Evolutionary conservation across 2,329 filamentous ascomycete species (phyloP).

Genomic region (Ceratocystis papillata): DNA sequence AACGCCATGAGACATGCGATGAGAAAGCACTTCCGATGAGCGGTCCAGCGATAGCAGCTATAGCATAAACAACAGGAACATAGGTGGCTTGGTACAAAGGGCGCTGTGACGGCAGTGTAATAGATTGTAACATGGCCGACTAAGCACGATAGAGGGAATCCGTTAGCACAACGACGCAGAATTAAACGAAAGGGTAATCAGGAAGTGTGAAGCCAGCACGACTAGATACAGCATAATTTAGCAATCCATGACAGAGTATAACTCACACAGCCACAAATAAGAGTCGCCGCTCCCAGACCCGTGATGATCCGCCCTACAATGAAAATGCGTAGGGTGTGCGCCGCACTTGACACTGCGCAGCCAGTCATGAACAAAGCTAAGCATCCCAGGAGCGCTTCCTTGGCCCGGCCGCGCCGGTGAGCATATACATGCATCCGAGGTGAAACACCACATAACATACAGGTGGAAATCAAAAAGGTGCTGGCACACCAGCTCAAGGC

Average conservation of each 20-base stretch:
- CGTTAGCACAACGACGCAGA: not conserved
- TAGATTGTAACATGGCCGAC: slow-evolving; percentile 27
- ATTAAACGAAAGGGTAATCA: not conserved
- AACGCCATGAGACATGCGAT: slow-evolving; percentile 30
- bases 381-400: slow-evolving; percentile 25
- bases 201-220: not conserved
- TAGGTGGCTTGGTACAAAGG: slow-evolving; percentile 29
- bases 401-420: slow-evolving; percentile 27
- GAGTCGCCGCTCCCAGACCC: slow-evolving; percentile 32
- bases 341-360: slow-evolving; percentile 30
- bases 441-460: slow-evolving; percentile 1
- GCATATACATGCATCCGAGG: slow-evolving; percentile 26
- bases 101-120: slow-evolving; percentile 35
- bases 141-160: not conserved
- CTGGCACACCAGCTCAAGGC: slow-evolving; percentile 31
- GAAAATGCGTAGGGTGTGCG: slow-evolving; percentile 31
- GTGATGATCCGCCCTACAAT: slow-evolving; percentile 34
- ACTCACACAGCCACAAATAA: slow-evolving; percentile 30
- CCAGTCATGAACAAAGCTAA: slow-evolving; percentile 29
- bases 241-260: too few species aligned
- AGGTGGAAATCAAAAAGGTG: slow-evolving; percentile 29
- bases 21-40: slow-evolving; percentile 30
- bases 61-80: slow-evolving; percentile 34
- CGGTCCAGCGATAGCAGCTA: slow-evolving; percentile 31
- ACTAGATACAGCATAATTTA: not conserved